phyloP scores from a whole-genome alignment of 805 yeast species.

The Teunomyces panamensis region DNA sequence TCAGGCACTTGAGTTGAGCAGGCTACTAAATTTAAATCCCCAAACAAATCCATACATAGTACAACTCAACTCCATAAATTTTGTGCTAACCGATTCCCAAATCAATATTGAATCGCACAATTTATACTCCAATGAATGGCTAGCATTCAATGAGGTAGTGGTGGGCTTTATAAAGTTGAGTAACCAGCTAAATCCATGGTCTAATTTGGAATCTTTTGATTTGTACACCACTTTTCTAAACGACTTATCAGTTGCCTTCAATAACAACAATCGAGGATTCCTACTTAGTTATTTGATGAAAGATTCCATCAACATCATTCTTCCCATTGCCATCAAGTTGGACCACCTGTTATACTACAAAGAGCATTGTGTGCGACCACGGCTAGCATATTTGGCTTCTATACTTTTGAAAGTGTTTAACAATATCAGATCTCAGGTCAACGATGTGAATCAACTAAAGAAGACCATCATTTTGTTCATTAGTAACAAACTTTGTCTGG shows the following conservation, averaged over 20 bases:
- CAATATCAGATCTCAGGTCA: slow-evolving; percentile 49
- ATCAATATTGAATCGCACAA: slow-evolving; percentile 21
- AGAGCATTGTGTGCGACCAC: slow-evolving; percentile 41
- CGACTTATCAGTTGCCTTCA: slow-evolving; percentile 48
- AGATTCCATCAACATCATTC: slow-evolving; percentile 33
- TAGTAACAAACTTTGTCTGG: slow-evolving; percentile 52
- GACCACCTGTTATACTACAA: slow-evolving; percentile 40
- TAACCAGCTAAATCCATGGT: slow-evolving; percentile 53
- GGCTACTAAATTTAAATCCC: slow-evolving; percentile 25
- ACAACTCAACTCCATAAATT: slow-evolving; percentile 14
- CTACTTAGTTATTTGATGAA: slow-evolving; percentile 35
- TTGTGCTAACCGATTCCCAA: slow-evolving; percentile 1
- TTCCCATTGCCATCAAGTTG: slow-evolving; percentile 44
- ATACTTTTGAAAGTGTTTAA: slow-evolving; percentile 58
- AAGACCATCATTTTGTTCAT: slow-evolving; percentile 51
- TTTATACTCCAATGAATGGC: slow-evolving; percentile 37
- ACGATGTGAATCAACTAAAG: slow-evolving; percentile 37
- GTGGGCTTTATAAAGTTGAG: slow-evolving; percentile 46
- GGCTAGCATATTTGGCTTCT: slow-evolving; percentile 51
- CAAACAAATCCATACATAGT: slow-evolving; percentile 24
- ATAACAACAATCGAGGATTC: slow-evolving; percentile 40
- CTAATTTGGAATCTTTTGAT: slow-evolving; percentile 52
- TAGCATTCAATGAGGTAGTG: slow-evolving; percentile 45
- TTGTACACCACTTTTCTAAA: slow-evolving; percentile 46
- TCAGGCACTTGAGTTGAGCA: slow-evolving; percentile 18